Percentiles rank a stretch among this genome's conserved stretches.
Conservation (phyloP, 768 basidiomycete genomes). For the Neoboletus subvelutipes region DNA sequence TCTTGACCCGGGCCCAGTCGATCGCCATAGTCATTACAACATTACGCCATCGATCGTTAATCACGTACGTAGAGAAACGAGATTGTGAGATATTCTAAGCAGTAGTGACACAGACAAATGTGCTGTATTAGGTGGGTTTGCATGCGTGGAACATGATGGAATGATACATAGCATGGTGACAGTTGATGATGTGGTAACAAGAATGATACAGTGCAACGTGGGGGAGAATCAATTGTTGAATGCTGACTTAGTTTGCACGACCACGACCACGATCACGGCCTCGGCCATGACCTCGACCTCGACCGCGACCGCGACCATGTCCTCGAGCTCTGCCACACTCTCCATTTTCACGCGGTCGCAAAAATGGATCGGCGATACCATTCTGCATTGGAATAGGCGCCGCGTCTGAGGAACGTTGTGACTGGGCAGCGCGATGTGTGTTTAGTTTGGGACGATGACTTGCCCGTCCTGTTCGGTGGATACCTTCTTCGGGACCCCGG, state of each 20-base stretch:
- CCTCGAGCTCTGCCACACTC: conserved; percentile 40
- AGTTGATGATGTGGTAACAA: conserved; percentile 19
- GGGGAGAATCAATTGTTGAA: conserved; percentile 4
- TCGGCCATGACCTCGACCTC: conserved; percentile 38
- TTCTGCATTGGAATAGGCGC: conserved; percentile 11
- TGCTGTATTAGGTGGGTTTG: conserved; percentile 22
- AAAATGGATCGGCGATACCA: conserved; percentile 8
- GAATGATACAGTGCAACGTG: conserved; percentile 21
- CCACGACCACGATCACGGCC: conserved; percentile 30
- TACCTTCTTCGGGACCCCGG: conserved; percentile 2
- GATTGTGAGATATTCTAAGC: conserved; percentile 15
- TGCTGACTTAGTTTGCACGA: conserved; percentile 27
- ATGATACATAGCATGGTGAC: conserved; percentile 20
- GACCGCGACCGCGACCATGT: conserved; percentile 42
- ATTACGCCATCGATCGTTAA: conserved; percentile 20
- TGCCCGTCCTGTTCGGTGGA: conserved; percentile 12
- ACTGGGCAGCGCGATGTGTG: not conserved
- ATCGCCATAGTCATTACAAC: not conserved
- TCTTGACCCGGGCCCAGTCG: not conserved
- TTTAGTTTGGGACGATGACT: conserved; percentile 6
- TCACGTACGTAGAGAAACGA: conserved; percentile 9
- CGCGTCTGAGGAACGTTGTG: conserved; percentile 3
- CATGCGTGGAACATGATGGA: conserved; percentile 23
- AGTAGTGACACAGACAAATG: conserved; percentile 13
- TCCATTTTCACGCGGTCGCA: conserved; percentile 15